These are phyloP conservation scores for Russula lepida DNA, from an alignment of 768 basidiomycete species.

Conservation along the genomic window DNA sequence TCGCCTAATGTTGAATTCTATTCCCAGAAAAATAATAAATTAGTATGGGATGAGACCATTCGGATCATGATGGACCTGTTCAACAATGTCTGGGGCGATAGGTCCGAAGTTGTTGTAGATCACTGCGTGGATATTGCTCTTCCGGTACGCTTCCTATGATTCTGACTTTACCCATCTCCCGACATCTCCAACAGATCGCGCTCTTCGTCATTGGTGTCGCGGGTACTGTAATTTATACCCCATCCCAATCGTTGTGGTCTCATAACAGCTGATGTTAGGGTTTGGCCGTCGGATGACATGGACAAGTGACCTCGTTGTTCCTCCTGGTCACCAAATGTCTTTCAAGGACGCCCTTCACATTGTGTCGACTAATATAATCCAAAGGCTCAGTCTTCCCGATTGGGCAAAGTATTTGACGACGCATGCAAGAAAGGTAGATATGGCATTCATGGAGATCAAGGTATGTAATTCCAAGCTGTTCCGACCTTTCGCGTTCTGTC, in stretches of 20 bases:
- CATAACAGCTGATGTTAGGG: constrained; percentile 19
- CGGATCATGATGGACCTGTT: constrained; percentile 28
- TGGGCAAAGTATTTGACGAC: constrained; percentile 34
- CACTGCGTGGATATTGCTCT: constrained; percentile 46
- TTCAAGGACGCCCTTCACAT: constrained; percentile 43
- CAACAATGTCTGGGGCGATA: constrained; percentile 40
- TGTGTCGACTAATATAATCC: constrained; percentile 32
- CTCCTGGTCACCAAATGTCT: constrained; percentile 38
- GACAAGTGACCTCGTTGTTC: constrained; percentile 34
- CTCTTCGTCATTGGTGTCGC: constrained; percentile 49
- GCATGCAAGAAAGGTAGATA: constrained; percentile 26
- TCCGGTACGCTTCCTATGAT: constrained; percentile 32
- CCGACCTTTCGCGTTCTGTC: background rate
- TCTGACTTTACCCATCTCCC: background rate
- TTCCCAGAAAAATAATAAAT: constrained; percentile 29
- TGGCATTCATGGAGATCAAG: constrained; percentile 38
- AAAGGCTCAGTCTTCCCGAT: constrained; percentile 34
- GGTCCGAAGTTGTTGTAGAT: constrained; percentile 34
- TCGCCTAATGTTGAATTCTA: background rate
- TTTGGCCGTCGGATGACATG: constrained; percentile 46
- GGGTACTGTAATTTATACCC: constrained; percentile 21
- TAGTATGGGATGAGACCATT: constrained; percentile 35
- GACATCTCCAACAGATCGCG: constrained; percentile 34
- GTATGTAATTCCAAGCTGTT: constrained; percentile 23
- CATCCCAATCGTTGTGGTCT: background rate